Conservation (phyloP, 371 early-diverging fungal species). For the Circinella minor region DNA sequence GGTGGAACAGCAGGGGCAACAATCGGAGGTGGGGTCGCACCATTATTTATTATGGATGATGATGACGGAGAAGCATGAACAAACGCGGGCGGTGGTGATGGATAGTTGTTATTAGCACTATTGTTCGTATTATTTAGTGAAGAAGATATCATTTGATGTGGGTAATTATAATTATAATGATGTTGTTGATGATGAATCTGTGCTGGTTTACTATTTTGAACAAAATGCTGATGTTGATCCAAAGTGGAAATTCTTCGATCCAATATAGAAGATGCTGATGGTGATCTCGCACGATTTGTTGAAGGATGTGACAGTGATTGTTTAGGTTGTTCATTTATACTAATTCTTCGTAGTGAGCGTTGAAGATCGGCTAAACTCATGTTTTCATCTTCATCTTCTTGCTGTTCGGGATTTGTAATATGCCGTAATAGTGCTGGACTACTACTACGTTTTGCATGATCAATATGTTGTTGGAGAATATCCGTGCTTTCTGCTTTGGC, state of each 20-base stretch:
- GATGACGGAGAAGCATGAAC: constrained; percentile 6
- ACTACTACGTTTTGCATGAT: neutral
- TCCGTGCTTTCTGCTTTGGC: constrained; percentile 20
- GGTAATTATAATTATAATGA: constrained; percentile 4
- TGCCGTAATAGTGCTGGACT: constrained; percentile 16
- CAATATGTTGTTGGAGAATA: constrained; percentile 15
- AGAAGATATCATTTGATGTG: neutral
- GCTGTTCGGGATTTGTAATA: neutral
- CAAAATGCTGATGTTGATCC: neutral
- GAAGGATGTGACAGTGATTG: neutral
- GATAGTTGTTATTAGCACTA: neutral
- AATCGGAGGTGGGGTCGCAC: constrained; percentile 6
- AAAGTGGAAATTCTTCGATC: constrained; percentile 15
- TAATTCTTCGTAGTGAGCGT: constrained; percentile 26
- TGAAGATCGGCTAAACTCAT: constrained; percentile 44
- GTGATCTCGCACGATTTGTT: constrained; percentile 19
- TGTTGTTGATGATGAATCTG: neutral
- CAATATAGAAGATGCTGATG: constrained; percentile 34
- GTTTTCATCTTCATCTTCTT: constrained; percentile 36
- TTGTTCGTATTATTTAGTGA: neutral
- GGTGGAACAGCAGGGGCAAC: constrained; percentile 42
- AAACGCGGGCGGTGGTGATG: neutral
- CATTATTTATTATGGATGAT: neutral
- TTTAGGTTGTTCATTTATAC: constrained; percentile 16
- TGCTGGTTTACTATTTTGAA: neutral